These are phyloP conservation scores for Flaveria floridana DNA, from an alignment of 140 eudicot species.

Conservation along the genomic window DNA sequence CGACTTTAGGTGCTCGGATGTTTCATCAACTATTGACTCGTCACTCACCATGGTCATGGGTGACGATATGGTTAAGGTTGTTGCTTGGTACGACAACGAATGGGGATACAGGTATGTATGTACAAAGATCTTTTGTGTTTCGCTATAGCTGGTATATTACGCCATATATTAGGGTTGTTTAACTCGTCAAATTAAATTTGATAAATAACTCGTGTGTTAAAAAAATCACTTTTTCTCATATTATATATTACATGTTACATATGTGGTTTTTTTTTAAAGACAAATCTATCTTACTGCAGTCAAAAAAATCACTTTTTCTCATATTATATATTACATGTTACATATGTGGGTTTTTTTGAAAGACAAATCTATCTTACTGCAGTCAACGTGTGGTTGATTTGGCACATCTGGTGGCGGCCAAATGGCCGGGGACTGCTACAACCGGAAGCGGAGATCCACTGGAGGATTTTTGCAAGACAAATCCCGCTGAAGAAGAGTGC, in stretches of 20 bases:
- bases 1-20: slow-evolving; percentile 89
- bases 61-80: slow-evolving; percentile 96
- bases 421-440: slow-evolving; percentile 71
- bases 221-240: too few species aligned
- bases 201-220: too few species aligned
- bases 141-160: background rate
- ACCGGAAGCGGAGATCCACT: slow-evolving; percentile 73
- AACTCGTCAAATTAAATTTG: background rate
- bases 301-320: slow-evolving; percentile 31
- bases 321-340: too few species aligned
- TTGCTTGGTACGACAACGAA: slow-evolving; percentile 97
- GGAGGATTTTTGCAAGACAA: slow-evolving; percentile 83
- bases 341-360: too few species aligned
- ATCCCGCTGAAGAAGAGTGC: slow-evolving; percentile 84
- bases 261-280: too few species aligned
- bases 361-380: slow-evolving; percentile 15
- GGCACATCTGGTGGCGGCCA: slow-evolving; percentile 84
- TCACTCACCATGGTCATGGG: slow-evolving; percentile 99
- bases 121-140: background rate
- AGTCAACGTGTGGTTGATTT: slow-evolving; percentile 96
- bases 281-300: slow-evolving; percentile 35
- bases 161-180: background rate
- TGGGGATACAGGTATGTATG: slow-evolving; percentile 88
- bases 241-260: too few species aligned
- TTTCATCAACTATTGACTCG: slow-evolving; percentile 79